Base-by-base conservation (phyloP, 2,329 filamentous ascomycete species). In the Rhynchosporium graminicola region DNA sequence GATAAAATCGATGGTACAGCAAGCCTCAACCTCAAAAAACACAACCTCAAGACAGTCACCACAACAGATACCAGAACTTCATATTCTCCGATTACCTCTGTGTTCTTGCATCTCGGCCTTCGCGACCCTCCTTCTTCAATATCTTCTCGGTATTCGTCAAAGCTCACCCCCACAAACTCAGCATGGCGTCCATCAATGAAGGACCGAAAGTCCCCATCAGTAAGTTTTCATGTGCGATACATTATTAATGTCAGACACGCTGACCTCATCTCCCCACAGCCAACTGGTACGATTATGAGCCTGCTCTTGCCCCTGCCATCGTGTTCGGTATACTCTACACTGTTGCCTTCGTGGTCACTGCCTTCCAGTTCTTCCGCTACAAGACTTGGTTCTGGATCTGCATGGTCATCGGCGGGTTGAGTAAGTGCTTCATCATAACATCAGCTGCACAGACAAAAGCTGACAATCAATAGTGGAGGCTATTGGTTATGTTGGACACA, bases 321-420 rank as follows among this genome's bases (percentile, higher is more conserved):
- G 47, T 29, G 26, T 50, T 50, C 31, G 47, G 47, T 10, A 50
- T 50, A 29, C 47, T 50, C 26, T 50, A 50, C n/a, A 15, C 47
- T 29, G 29, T 50, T 50, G 47, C 47, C 9, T 50, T 50, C 29
- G 26, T 50, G 2, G 7, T 50, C 26, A 50, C 47, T 29, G 29
- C 47, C 13, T 50, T 29, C 47, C 47, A 50, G 47, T 50, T 50
- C 29, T 50, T 50, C 43, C 13, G 20, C 13, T 46, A 46, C 20
- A 46, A 46, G 43, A 9, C 43, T 46, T 46, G 43, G 43, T 46
- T 46, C 43, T 46, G 43, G 43, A 26, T 46, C 20, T 46, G 43
- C 20, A 46, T 46, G 43, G 43, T 46, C 13, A 26, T 46, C 20
- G 43, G 43, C 12, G 6, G 10, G 7, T 46, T 46, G 43, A 46